Percentiles rank a stretch among this genome's conserved stretches.
These are phyloP conservation scores for Elsinoe perseae DNA, from an alignment of 2,329 filamentous ascomycete species.

Conservation along the genomic window DNA sequence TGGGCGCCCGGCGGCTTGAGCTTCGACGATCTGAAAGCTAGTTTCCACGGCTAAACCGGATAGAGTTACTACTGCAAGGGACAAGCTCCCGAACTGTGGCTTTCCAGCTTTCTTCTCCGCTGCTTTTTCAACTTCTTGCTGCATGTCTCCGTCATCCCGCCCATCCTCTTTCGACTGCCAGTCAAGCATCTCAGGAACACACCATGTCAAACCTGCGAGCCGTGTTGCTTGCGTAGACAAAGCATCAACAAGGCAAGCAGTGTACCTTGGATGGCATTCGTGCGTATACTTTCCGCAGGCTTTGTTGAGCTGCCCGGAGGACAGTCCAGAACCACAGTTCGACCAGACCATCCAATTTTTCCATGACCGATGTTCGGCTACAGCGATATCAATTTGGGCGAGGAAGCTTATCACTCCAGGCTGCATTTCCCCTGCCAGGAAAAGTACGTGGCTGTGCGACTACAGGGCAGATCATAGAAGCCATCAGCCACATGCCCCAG, in stretches of 20 bases:
- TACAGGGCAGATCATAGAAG: not conserved
- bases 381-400: not conserved
- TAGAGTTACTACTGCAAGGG: not conserved
- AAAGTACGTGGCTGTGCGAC: not conserved
- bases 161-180: not conserved
- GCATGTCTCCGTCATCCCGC: slow-evolving; percentile 10
- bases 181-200: not conserved
- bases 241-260: not conserved
- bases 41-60: not conserved
- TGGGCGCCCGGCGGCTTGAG: not conserved
- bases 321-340: not conserved
- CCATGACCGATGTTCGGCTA: not conserved
- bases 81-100: not conserved
- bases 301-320: not conserved
- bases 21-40: not conserved
- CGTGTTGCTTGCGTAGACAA: not conserved
- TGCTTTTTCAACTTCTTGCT: slow-evolving; percentile 8
- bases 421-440: slow-evolving; percentile 2
- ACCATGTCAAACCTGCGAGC: slow-evolving; percentile 7
- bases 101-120: not conserved
- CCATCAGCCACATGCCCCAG: not conserved
- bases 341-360: not conserved
- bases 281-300: not conserved
- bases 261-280: not conserved
- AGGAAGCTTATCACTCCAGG: not conserved